Conservation (phyloP, 2,329 filamentous ascomycete genomes). For the Didymella exigua region DNA sequence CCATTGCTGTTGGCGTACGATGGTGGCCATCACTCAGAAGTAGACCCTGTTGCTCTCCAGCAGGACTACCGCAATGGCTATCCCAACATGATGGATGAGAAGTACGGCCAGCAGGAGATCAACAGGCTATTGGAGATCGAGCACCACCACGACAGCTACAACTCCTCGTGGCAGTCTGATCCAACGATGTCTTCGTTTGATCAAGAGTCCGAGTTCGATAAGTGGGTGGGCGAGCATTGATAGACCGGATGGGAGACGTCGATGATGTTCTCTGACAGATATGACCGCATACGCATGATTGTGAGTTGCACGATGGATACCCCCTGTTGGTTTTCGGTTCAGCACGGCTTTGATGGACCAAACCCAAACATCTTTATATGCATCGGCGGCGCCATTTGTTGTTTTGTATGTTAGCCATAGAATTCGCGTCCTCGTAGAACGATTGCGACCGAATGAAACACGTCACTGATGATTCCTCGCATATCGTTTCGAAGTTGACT, state of each 20-base stretch:
- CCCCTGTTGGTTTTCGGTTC: slow-evolving; percentile 7
- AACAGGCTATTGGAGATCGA: slow-evolving; percentile 34
- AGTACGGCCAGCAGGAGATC: slow-evolving; percentile 37
- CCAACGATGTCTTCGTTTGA: slow-evolving; percentile 46
- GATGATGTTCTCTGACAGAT: slow-evolving; percentile 3
- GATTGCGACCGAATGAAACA: neutral
- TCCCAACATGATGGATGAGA: slow-evolving; percentile 39
- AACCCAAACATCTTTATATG: neutral
- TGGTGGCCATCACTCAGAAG: slow-evolving; percentile 28
- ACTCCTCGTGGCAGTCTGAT: slow-evolving; percentile 46
- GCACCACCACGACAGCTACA: slow-evolving; percentile 33
- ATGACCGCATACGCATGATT: slow-evolving; percentile 14
- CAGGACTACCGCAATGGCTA: slow-evolving; percentile 39
- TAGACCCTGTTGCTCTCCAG: slow-evolving; percentile 28
- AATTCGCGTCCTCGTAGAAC: neutral
- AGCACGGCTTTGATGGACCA: slow-evolving; percentile 14
- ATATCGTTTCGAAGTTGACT: neutral
- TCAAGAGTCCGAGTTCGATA: slow-evolving; percentile 53
- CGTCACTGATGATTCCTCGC: neutral
- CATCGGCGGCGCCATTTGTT: slow-evolving; percentile 8
- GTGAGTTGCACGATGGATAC: slow-evolving; percentile 9
- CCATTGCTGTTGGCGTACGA: slow-evolving; percentile 51
- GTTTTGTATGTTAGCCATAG: slow-evolving; percentile 1
- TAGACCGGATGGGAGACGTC: neutral
- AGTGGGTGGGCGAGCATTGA: slow-evolving; percentile 50